Base-by-base conservation (phyloP, 805 yeast genomes). In the Nakazawaea sp. region DNA sequence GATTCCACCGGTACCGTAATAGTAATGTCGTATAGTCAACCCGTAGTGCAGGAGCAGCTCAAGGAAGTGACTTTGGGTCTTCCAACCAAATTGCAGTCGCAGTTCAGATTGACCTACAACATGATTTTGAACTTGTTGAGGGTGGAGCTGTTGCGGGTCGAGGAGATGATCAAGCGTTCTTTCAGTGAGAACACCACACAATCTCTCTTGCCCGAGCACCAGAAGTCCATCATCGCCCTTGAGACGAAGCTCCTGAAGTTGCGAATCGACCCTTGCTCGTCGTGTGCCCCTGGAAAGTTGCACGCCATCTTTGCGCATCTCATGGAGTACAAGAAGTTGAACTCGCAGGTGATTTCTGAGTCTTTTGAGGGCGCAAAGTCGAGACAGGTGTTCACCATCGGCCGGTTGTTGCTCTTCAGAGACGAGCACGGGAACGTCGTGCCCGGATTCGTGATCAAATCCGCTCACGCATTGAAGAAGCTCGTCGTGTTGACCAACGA, bases 101-200 rank as follows among this genome's bases (percentile, higher is more conserved):
- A 92, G 53, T 92, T 92, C 66, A 72, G 98, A 54, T 67, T 92
- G 53, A 92, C 98, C 0, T 92, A 92, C 58, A 89, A 84, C 49
- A 92, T 92, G 97, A 90, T 89, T 47, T 68, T 92, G 55, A 92
- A 90, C 52, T 61, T 92, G 43, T 66, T 92, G 46, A 74, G 98
- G 55, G 88, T 92, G 41, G 98, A 92, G 56, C 97, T 97, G 0
- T 64, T 92, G 44, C 75, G 82, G 48, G 97, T 92, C n/a, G 98
- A 92, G 54, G 98, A 92, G 55, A 92, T 92, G 95, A 90, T 92
- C 50, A 90, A 89, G 53, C 84, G 90, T 45, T 88, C 97, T 1
- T 92, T 92, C 58, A 77, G 94, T 59, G 98, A 92, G 54, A 89
- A 92, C 51, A 69, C 89, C 0, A 71, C 89, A 1, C 97, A 90